Evolutionary conservation across 257 asterid species (phyloP), one percentile per base, ranked within the genome.

Genomic region (Perilla frutescens): DNA sequence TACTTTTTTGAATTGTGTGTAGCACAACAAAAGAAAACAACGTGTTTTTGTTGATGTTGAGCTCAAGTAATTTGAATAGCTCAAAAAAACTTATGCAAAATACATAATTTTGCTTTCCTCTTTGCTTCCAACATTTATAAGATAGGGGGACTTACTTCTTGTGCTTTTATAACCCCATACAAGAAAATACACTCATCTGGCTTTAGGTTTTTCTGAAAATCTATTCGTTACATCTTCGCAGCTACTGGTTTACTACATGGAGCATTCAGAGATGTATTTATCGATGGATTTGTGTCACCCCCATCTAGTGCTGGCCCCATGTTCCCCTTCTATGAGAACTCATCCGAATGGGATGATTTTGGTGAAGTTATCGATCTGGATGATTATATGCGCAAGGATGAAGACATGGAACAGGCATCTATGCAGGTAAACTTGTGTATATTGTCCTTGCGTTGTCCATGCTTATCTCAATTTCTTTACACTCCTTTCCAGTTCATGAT

Each of bases 311-410:
- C 84, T 36, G 96, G 92, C 36, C 98, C 96, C 63, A 90, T 95
- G 98, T 95, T 92, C 78, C 98, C 98, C 55, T 90, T 85, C 83
- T 92, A 86, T 80, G 96, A 84, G 7, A 71, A 78, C 63, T 61
- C 92, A 14, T 68, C 83, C 0, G 98, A 87, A 76, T 95, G 99
- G 99, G 99, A 95, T 87, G 99, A 95, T 83, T 95, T 90, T 80
- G 97, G 99, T 59, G 99, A 95, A 81, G 91, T 92, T 76, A 89
- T 95, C 78, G 89, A 95, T 77, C 98, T 96, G 41, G 98, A 95
- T 85, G 97, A 95, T 88, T 95, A 89, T 78, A 87, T 70, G 57
- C 83, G 81, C 74, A 87, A 89, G 84, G 96, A 84, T 74, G 96
- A 86, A 71, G 91, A 87, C 77, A 87, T 86, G 85, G 96, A 84